Evolutionary conservation across 768 basidiomycete genomes (phyloP).

Genomic region (Amanita fuliginea): DNA sequence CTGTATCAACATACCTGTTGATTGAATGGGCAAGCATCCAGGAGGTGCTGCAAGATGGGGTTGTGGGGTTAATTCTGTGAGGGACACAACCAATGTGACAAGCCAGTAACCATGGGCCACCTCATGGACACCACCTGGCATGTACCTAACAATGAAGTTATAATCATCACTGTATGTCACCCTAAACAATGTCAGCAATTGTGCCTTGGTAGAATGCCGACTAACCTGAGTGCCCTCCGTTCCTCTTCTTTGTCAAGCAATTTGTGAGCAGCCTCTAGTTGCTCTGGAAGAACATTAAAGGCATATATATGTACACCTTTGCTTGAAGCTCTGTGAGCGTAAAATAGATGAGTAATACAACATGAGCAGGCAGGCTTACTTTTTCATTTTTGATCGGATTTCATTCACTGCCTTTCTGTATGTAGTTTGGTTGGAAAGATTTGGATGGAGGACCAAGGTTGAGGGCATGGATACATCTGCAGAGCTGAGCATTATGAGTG

Average conservation of each 20-base stretch:
- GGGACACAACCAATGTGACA: not conserved
- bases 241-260: not conserved
- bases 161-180: constrained; percentile 12
- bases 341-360: constrained; percentile 8
- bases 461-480: too few relatives aligned
- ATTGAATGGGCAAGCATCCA: not conserved
- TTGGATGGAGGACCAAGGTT: too few relatives aligned
- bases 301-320: not conserved
- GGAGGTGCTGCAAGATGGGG: not conserved
- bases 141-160: constrained; percentile 12
- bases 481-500: too few relatives aligned
- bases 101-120: constrained; percentile 5
- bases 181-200: constrained; percentile 11
- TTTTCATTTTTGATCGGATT: constrained; percentile 9
- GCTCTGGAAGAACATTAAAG: not conserved
- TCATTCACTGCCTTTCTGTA: constrained; percentile 16
- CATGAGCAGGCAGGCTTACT: constrained; percentile 6
- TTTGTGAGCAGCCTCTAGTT: not conserved
- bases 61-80: not conserved
- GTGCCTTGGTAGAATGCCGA: constrained; percentile 4
- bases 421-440: constrained; percentile 29
- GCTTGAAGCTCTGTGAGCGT: not conserved
- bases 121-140: constrained; percentile 9
- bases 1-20: not conserved
- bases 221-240: not conserved